Conservation (phyloP, 257 asterid species). For the Marsdenia floribunda region DNA sequence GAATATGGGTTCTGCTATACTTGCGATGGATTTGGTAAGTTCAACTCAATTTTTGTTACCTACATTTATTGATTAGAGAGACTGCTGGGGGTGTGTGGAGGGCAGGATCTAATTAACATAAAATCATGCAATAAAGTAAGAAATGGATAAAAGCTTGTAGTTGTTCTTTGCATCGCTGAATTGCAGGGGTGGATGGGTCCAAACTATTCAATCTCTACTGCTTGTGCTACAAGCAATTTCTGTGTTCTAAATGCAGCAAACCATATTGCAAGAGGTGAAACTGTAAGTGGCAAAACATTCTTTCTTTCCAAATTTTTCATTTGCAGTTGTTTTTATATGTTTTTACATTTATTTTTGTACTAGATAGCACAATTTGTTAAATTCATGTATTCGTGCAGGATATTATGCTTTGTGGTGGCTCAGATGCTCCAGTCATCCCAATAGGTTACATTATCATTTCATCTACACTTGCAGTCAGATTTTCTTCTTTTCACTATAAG, state of each 20-base stretch:
- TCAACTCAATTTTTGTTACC: neutral
- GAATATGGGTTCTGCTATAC: constrained; percentile 45
- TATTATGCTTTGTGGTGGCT: constrained; percentile 51
- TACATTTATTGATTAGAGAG: neutral
- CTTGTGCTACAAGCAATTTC: constrained; percentile 52
- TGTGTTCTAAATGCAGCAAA: constrained; percentile 40
- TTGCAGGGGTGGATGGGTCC: constrained; percentile 59
- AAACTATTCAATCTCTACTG: constrained; percentile 46
- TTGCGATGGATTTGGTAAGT: constrained; percentile 43
- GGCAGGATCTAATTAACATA: neutral
- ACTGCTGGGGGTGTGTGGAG: neutral
- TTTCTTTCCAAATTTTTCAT: neutral
- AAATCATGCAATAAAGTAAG: neutral
- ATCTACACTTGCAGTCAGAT: neutral
- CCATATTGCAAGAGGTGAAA: constrained; percentile 39
- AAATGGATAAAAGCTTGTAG: neutral
- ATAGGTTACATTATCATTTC: constrained; percentile 24
- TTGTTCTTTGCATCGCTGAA: neutral
- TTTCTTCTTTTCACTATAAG: neutral
- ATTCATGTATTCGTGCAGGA: constrained; percentile 25
- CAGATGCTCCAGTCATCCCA: constrained; percentile 42
- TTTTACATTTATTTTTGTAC: neutral
- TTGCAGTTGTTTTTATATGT: neutral
- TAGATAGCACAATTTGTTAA: neutral
- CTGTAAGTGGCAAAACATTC: constrained; percentile 29